phyloP scores from a whole-genome alignment of 148 eudicot species.

The Vaccinium macrocarpon region DNA sequence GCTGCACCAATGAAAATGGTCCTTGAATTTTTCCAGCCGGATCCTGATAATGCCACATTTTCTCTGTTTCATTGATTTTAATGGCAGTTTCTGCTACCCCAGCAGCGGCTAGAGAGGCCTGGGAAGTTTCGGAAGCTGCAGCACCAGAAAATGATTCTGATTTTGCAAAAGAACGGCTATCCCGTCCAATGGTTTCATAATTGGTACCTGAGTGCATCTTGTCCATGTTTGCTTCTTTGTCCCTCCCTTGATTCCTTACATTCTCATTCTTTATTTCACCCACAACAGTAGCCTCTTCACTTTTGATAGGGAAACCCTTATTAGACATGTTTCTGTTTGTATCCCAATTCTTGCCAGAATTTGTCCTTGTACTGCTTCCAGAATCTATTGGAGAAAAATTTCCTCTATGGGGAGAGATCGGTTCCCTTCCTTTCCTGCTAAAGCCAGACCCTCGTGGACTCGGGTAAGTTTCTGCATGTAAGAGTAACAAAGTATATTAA shows the following conservation, averaged over 20 bases:
- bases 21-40: constrained; percentile 93
- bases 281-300: constrained; percentile 34
- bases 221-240: constrained; percentile 36
- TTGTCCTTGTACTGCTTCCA: constrained; percentile 53
- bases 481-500: constrained; percentile 9
- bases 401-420: constrained; percentile 56
- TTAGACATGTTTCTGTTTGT: constrained; percentile 40
- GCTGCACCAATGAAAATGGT: constrained; percentile 82
- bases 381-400: constrained; percentile 53
- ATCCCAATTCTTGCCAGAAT: constrained; percentile 53
- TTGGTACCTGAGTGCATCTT: constrained; percentile 37
- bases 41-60: constrained; percentile 83
- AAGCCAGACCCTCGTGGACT: constrained; percentile 50
- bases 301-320: constrained; percentile 40
- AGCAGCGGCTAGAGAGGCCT: constrained; percentile 27
- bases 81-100: constrained; percentile 34
- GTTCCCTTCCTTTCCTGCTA: constrained; percentile 58
- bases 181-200: constrained; percentile 25
- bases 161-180: constrained; percentile 29
- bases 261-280: constrained; percentile 40
- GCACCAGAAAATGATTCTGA: constrained; percentile 32
- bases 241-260: constrained; percentile 46
- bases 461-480: constrained; percentile 44
- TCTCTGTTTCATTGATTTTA: constrained; percentile 60
- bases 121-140: constrained; percentile 38